These are phyloP conservation scores for Plasmodium falciparum DNA, from an alignment of 169 alveolate genomes.

Conservation along the genomic window DNA sequence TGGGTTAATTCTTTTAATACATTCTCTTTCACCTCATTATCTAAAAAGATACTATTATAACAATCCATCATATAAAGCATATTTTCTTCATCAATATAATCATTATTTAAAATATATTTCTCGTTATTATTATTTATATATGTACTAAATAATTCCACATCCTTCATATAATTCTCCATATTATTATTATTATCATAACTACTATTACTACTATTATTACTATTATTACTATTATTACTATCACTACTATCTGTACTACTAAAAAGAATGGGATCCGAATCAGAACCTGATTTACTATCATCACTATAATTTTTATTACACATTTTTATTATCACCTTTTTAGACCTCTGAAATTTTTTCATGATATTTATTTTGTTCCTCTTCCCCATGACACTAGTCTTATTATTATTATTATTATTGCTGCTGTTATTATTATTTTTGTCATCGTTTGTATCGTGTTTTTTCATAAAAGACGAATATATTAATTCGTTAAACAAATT, in stretches of 20 bases:
- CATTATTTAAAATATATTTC: not conserved
- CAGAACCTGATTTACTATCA: conserved; percentile 64
- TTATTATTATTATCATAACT: not conserved
- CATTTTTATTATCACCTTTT: conserved; percentile 12
- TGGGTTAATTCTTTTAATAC: conserved; percentile 79
- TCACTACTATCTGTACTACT: conserved; percentile 4
- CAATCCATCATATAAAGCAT: conserved; percentile 38
- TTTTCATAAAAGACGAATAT: not conserved
- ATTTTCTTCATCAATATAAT: conserved; percentile 7
- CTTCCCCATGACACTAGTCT: not conserved
- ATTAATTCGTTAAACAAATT: conserved; percentile 35
- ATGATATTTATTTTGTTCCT: not conserved
- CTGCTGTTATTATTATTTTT: not conserved
- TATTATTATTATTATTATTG: not conserved
- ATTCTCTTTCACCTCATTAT: conserved; percentile 61
- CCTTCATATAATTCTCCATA: not conserved
- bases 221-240: not conserved
- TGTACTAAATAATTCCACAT: not conserved
- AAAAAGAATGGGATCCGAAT: not conserved
- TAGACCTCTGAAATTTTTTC: conserved; percentile 19
- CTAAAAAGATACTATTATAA: conserved; percentile 51
- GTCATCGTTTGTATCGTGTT: not conserved
- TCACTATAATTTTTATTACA: conserved; percentile 65
- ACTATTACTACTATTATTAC: not conserved
- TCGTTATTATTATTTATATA: no score